Base-by-base conservation (phyloP, 176 grass and related monocot genomes). In the Olyra latifolia region DNA sequence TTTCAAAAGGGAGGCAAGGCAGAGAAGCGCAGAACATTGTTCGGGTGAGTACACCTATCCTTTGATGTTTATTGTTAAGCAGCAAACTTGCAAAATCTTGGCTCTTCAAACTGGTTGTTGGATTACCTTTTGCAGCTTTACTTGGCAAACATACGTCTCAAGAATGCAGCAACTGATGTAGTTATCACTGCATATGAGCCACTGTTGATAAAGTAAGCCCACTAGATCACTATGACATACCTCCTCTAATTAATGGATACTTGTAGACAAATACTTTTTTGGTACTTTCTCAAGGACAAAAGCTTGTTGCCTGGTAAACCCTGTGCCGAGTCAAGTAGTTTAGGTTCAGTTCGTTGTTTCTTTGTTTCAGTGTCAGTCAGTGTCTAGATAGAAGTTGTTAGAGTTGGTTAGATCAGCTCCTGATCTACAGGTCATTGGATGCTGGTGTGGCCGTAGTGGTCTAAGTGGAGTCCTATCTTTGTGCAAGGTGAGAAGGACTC, bases 1-100 rank as follows among this genome's bases (percentile, higher is more conserved):
- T 98, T 75, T 87, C 95, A 57, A 98, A 98, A 87, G 95, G 83
- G 30, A 87, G 92, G 68, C 95, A 98, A 90, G 86, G 95, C 55
- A 89, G 87, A 72, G 92, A 94, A 79, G 89, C 92, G 58, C 91
- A 87, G 72, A 98, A 94, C 73, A 79, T 89, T 55, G 85, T 98
- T 67, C 75, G 85, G 68, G 92, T 98, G 73, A 94, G 88, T 89
- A 54, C 25, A 77, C 19, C 52, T 72, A 45, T 61, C 80, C 23
- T 12, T 45, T 76, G 1, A 27, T 63, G 54, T 66, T 8, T 76
- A 24, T 73, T 12, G 17, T 85, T 82, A 25, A 61, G 6, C 24
- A 45, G 25, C 5, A 77, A 71, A 25, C 13, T 53, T 27, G 30
- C 35, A 19, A 45, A 74, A 74, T 78, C 9, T 66, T 91, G 24